Conservation (phyloP, 2,329 filamentous ascomycete genomes). For the Grosmannia huntii region DNA sequence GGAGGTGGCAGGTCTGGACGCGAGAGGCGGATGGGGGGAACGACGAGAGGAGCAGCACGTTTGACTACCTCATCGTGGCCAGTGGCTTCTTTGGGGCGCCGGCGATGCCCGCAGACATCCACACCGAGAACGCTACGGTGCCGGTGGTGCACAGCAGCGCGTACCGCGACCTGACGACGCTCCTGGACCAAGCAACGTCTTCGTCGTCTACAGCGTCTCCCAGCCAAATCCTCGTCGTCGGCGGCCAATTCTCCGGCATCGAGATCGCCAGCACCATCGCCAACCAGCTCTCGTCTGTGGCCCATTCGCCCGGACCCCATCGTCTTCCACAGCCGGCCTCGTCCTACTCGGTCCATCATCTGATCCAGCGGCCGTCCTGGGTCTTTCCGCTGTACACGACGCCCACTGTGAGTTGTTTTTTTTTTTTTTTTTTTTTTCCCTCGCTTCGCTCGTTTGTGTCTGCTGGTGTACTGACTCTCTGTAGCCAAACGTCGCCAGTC, state of each 20-base stretch:
- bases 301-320: conserved; percentile 34
- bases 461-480: background rate
- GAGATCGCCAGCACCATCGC: conserved; percentile 65
- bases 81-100: conserved; percentile 65
- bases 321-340: conserved; percentile 26
- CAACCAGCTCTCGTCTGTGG: conserved; percentile 53
- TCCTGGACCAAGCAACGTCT: conserved; percentile 23
- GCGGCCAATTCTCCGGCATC: conserved; percentile 72
- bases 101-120: conserved; percentile 30
- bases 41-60: conserved; percentile 22
- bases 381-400: conserved; percentile 49
- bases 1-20: conserved; percentile 26
- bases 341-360: conserved; percentile 50
- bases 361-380: conserved; percentile 60
- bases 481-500: conserved; percentile 31
- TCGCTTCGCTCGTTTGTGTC: background rate
- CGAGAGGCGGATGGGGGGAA: background rate
- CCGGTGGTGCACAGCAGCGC: conserved; percentile 56
- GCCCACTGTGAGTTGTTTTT: conserved; percentile 26
- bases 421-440: background rate
- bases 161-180: conserved; percentile 40
- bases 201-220: conserved; percentile 10
- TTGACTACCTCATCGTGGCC: conserved; percentile 60
- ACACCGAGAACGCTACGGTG: conserved; percentile 14
- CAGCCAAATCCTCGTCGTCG: conserved; percentile 57